Conservation (phyloP, 352 stramenopile genomes). For the Elongisporangium anandrum region DNA sequence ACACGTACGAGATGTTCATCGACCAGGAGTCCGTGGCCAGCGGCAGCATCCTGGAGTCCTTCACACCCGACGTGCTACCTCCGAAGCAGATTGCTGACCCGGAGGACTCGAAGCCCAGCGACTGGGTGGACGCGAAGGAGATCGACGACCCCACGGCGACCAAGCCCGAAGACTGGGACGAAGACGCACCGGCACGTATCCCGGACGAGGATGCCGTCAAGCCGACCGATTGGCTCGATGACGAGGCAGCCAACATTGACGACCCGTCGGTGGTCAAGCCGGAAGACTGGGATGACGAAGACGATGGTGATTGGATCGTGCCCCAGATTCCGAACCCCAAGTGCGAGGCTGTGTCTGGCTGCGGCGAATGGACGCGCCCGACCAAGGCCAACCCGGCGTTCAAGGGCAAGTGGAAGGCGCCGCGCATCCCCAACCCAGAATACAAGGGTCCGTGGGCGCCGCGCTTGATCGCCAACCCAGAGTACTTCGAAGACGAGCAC, state of each 20-base stretch:
- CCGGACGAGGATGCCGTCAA: conserved; percentile 84
- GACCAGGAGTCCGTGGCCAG: conserved; percentile 81
- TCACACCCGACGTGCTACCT: conserved; percentile 81
- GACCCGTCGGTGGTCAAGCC: conserved; percentile 81
- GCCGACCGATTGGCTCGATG: conserved; percentile 88
- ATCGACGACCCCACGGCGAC: conserved; percentile 85
- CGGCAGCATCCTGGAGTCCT: conserved; percentile 80
- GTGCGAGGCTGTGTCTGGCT: conserved; percentile 81
- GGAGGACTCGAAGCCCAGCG: conserved; percentile 86
- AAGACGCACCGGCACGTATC: conserved; percentile 85
- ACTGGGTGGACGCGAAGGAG: conserved; percentile 90
- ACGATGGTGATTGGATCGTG: conserved; percentile 89
- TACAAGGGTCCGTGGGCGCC: conserved; percentile 91
- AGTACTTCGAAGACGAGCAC: conserved; percentile 84
- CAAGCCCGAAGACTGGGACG: conserved; percentile 93
- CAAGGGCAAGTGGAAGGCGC: conserved; percentile 91
- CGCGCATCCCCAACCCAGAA: conserved; percentile 89
- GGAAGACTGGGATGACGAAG: conserved; percentile 93
- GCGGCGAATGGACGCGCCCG: conserved; percentile 86
- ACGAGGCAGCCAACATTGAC: conserved; percentile 71
- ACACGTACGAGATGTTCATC: conserved; percentile 91
- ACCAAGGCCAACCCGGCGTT: conserved; percentile 89
- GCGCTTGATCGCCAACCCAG: conserved; percentile 88
- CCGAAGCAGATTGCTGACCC: conserved; percentile 92
- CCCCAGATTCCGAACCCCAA: conserved; percentile 89